Base-by-base conservation (phyloP, 2,329 filamentous ascomycete species). In the Beauveria rudraprayagi region DNA sequence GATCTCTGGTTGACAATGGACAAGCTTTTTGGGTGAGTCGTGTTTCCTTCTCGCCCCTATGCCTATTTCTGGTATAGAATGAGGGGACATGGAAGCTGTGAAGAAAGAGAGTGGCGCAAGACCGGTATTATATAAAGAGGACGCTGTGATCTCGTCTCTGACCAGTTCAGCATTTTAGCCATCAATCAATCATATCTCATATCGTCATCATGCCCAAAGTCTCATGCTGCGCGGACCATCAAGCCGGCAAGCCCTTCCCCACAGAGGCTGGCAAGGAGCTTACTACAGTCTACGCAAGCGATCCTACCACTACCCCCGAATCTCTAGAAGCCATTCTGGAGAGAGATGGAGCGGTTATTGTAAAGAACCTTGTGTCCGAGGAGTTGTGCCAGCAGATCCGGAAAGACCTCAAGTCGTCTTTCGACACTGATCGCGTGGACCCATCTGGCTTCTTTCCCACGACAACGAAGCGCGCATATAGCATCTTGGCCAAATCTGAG, bases 391-490 rank as follows among this genome's bases (percentile, higher is more conserved):
- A 67, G 3, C 70, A 73, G 52, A 74, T 77, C 50, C 70, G 70
- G n/a, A 34, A 60, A 5, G 75, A 77, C 19, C 69, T 77, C 8
- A 72, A 72, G 37, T 70, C 75, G 0, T 63, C 70, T 44, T 76
- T 76, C 40, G 73, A 76, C 59, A 66, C 66, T 3, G 74, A 76
- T 63, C 64, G 63, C 1, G 67, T 67, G 17, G 75, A 77, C 63
- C 65, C 68, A 34, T 72, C 69, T 22, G 75, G 75, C 7, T 76
- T 77, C 67, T 77, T 77, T 47, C 74, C 75, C 2, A 60, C 63
- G 2, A 76, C 73, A 0, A 76, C 73, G 0, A 72, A 75, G 62
- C 68, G 76, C 22, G 75, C 75, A 0, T 72, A 72, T 1, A 74
- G 76, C 2, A 62, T 78, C 19, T 63, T 77, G 16, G 72, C 66